Base-by-base conservation (phyloP, 768 basidiomycete species). In the Termitomyces sp. region DNA sequence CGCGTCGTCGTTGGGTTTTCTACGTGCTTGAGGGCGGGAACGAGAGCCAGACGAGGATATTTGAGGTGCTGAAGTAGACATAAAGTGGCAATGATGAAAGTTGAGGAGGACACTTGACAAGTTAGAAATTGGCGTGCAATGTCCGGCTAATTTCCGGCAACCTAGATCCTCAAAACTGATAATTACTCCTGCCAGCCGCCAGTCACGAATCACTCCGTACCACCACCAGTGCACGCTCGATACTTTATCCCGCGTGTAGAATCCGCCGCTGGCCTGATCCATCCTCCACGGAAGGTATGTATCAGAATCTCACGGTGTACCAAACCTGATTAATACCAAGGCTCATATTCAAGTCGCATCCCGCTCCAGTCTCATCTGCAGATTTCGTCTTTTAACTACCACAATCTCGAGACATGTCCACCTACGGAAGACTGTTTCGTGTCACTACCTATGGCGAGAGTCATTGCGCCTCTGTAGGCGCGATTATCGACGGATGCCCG, bases 361-460 rank as follows among this genome's bases (percentile, higher is more conserved):
- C n/a, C n/a, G 22, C 43, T 46, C 30, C 42, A 50, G 42, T 49
- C 59, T 24, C n/a, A n/a, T 39, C 13, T 39, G 36, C 36, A 52
- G 37, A 57, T 39, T 43, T 37, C 47, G 10, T 26, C 27, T 49
- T 57, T 43, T 48, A n/a, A 40, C 53, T 45, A 47, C 51, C 52
- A 52, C 47, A 52, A 43, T 30, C 43, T 36, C 40, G 47, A 63
- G 18, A 32, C 59, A 98, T 99, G 97, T 96, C 94, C 24, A 91
- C 95, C 55, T 99, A 90, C 74, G 97, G 97, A 24, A 84, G 80
- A 26, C 78, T 92, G 39, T 99, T 92, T 78, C 84, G 93, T 47
- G 97, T 99, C 27, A 95, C 95, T 53, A 99, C 97, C 62, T 99
- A 91, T 69, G 97, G 97, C 58, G 97, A 99, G 78, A 94, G 91